Conservation (phyloP, 768 basidiomycete genomes). For the Pluteus cervinus region DNA sequence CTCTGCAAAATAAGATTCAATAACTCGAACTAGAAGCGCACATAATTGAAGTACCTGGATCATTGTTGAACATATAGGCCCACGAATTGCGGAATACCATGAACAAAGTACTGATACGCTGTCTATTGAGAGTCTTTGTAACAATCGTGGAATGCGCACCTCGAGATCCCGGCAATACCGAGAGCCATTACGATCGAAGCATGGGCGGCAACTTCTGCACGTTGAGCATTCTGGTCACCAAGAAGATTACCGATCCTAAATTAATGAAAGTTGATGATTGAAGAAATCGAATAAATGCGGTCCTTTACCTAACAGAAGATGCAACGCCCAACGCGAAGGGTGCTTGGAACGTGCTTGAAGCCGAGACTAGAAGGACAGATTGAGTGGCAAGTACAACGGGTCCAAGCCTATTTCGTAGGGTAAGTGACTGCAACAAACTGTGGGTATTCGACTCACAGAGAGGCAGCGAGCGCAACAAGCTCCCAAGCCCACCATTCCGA, state of each 20-base stretch:
- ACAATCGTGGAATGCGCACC: constrained; percentile 30
- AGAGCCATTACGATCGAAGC: constrained; percentile 64
- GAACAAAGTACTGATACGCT: constrained; percentile 40
- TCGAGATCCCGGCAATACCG: constrained; percentile 56
- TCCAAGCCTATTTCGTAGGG: constrained; percentile 51
- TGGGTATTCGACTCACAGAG: constrained; percentile 26
- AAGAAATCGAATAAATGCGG: constrained; percentile 1
- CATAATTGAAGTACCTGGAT: constrained; percentile 37
- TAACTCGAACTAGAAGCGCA: neutral
- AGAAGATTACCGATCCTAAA: constrained; percentile 81
- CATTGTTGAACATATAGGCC: constrained; percentile 71
- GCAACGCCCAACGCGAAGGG: constrained; percentile 82
- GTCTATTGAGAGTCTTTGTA: neutral
- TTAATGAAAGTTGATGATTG: neutral
- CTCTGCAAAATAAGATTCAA: constrained; percentile 24
- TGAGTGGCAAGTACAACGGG: constrained; percentile 82
- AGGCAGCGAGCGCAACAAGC: constrained; percentile 56
- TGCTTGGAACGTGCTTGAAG: constrained; percentile 74
- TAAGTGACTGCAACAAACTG: neutral
- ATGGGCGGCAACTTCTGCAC: constrained; percentile 64
- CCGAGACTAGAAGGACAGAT: constrained; percentile 74
- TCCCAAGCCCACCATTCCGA: constrained; percentile 99
- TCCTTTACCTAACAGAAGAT: constrained; percentile 71
- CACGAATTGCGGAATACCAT: constrained; percentile 57
- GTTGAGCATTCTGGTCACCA: constrained; percentile 69